Conservation (phyloP, 192 early-diverging fungal genomes). For the Coemansia sp. region DNA sequence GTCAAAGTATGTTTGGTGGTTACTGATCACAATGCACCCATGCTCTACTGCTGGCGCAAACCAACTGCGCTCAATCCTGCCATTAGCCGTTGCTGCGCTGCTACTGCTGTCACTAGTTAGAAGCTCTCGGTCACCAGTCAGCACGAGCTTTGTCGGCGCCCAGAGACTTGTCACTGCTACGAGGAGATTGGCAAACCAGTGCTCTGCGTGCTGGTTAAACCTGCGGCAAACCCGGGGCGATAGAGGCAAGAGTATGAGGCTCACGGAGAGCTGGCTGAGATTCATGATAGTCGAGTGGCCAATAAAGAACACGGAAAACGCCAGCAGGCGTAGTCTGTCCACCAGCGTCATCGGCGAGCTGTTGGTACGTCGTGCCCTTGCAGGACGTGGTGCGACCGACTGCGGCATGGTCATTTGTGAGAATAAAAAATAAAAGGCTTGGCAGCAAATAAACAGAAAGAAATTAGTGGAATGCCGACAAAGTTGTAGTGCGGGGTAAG, state of each 20-base stretch:
- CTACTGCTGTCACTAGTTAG: conserved; percentile 13
- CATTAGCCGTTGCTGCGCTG: conserved; percentile 29
- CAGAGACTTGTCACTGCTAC: conserved; percentile 37
- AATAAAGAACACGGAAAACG: conserved; percentile 38
- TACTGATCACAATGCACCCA: conserved; percentile 50
- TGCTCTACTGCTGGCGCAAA: conserved; percentile 40
- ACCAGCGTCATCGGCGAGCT: conserved; percentile 41
- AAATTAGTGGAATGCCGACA: neutral
- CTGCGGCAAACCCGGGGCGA: conserved; percentile 31
- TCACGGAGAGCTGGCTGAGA: conserved; percentile 40
- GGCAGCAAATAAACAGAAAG: neutral
- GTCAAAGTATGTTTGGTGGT: conserved; percentile 54
- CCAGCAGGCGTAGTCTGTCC: conserved; percentile 25
- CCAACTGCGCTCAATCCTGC: conserved; percentile 16
- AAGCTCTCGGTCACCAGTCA: conserved; percentile 49
- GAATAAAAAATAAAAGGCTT: neutral
- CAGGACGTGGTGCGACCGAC: neutral
- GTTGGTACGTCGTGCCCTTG: conserved; percentile 31
- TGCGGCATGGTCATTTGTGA: conserved; percentile 9
- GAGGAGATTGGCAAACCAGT: conserved; percentile 48
- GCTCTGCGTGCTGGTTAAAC: conserved; percentile 55
- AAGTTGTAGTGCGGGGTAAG: neutral
- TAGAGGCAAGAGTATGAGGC: conserved; percentile 28
- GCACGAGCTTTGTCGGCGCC: conserved; percentile 51
- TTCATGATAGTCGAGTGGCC: conserved; percentile 49